phyloP scores from a whole-genome alignment of 805 yeast genomes.

The Saturnispora hagleri region DNA sequence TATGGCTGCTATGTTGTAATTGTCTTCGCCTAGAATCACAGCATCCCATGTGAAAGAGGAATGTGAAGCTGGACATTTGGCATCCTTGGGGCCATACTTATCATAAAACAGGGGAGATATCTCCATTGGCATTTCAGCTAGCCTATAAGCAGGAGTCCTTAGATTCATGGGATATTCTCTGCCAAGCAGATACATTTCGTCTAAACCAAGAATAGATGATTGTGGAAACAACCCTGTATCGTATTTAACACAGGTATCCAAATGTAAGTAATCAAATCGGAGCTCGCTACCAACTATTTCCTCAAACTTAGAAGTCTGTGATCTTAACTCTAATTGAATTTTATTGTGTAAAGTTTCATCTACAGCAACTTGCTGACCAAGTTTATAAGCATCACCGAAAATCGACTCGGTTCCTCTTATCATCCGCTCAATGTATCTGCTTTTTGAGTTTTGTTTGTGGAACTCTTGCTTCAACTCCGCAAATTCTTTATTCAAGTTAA shows the following conservation, averaged over 20 bases:
- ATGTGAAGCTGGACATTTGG: conserved; percentile 1
- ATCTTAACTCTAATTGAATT: neutral
- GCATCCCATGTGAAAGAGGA: conserved; percentile 12
- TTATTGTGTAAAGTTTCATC: neutral
- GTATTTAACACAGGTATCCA: conserved; percentile 12
- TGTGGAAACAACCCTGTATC: neutral
- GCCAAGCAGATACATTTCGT: conserved; percentile 38
- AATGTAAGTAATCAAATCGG: conserved; percentile 15
- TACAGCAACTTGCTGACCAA: neutral
- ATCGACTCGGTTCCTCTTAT: neutral
- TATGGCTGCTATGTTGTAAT: conserved; percentile 3
- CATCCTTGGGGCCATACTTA: conserved; percentile 16
- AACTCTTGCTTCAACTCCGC: conserved; percentile 11
- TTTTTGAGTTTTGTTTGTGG: conserved; percentile 1
- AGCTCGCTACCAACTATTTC: neutral
- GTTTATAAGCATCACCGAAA: neutral
- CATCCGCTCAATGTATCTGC: neutral
- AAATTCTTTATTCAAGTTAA: conserved; percentile 11
- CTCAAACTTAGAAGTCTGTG: neutral
- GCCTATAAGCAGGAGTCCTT: conserved; percentile 32
- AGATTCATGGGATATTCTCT: conserved; percentile 32
- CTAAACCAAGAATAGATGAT: conserved; percentile 33
- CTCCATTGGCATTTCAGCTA: conserved; percentile 18
- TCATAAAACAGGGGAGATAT: conserved; percentile 26
- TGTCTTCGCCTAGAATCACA: conserved; percentile 3